Conservation (phyloP, 352 stramenopile genomes). For the Pythium insidiosum region DNA sequence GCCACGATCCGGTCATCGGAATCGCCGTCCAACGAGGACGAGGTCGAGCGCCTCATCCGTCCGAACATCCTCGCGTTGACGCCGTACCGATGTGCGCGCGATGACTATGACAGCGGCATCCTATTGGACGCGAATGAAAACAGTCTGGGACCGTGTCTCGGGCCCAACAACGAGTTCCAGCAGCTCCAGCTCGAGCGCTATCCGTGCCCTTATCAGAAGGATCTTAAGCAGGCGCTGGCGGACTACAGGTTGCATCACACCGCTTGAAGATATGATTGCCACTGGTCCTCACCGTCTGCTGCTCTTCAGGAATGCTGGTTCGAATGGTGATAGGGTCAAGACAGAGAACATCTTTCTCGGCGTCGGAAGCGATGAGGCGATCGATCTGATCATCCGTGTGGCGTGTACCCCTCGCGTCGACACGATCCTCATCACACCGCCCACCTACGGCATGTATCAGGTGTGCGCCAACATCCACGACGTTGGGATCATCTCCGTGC, state of each 20-base stretch:
- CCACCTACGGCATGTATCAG: conserved; percentile 99
- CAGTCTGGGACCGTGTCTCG: conserved; percentile 88
- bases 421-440: conserved; percentile 94
- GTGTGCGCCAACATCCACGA: conserved; percentile 98
- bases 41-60: conserved; percentile 87
- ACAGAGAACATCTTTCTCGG: conserved; percentile 95
- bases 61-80: conserved; percentile 95
- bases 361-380: conserved; percentile 98
- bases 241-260: conserved; percentile 42
- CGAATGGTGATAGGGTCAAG: conserved; percentile 43
- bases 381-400: conserved; percentile 97
- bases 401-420: conserved; percentile 91
- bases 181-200: conserved; percentile 90
- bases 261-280: neutral
- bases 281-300: neutral
- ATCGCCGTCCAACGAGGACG: conserved; percentile 21
- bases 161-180: conserved; percentile 60
- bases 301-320: conserved; percentile 34
- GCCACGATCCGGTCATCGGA: conserved; percentile 29
- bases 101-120: conserved; percentile 93
- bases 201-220: conserved; percentile 91
- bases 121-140: conserved; percentile 99
- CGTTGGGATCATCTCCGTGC: conserved; percentile 90
- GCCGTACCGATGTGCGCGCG: conserved; percentile 95
- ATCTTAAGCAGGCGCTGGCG: conserved; percentile 90